Evolutionary conservation across 345 rosid genomes (phyloP).

Genomic region (Cochlearia excelsa): DNA sequence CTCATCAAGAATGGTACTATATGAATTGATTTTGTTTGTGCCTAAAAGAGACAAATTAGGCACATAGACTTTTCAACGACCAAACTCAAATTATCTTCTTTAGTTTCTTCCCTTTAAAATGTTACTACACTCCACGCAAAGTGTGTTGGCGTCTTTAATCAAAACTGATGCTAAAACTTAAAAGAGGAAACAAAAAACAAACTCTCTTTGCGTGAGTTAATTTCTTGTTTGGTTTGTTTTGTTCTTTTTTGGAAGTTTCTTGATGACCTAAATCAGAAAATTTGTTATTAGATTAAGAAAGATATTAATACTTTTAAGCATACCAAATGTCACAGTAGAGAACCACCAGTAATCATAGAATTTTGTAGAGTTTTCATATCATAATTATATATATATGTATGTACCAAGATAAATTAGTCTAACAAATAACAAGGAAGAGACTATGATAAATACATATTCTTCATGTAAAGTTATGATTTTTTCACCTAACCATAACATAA

Average conservation of each 20-base stretch:
- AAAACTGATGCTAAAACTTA: neutral
- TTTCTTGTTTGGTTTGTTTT: slow-evolving; percentile 29
- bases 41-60: slow-evolving; percentile 11
- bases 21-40: neutral
- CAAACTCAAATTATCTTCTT: neutral
- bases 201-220: slow-evolving; percentile 28
- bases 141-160: slow-evolving; percentile 25
- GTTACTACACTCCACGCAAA: slow-evolving; percentile 36
- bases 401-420: too few relatives aligned
- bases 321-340: too few relatives aligned
- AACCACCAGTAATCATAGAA: too few relatives aligned
- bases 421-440: too few relatives aligned
- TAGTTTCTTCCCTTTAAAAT: neutral
- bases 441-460: too few relatives aligned
- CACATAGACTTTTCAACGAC: slow-evolving; percentile 25
- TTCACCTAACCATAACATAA: too few relatives aligned
- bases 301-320: too few relatives aligned
- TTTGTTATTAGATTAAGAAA: too few relatives aligned
- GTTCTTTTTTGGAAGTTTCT: neutral
- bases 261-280: too few relatives aligned
- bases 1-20: neutral
- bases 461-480: too few relatives aligned
- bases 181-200: neutral
- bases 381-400: too few relatives aligned
- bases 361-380: too few relatives aligned